Evolutionary conservation across 2,329 filamentous ascomycete genomes (phyloP).

Genomic region (Chrysoporthe deuterocubensis): DNA sequence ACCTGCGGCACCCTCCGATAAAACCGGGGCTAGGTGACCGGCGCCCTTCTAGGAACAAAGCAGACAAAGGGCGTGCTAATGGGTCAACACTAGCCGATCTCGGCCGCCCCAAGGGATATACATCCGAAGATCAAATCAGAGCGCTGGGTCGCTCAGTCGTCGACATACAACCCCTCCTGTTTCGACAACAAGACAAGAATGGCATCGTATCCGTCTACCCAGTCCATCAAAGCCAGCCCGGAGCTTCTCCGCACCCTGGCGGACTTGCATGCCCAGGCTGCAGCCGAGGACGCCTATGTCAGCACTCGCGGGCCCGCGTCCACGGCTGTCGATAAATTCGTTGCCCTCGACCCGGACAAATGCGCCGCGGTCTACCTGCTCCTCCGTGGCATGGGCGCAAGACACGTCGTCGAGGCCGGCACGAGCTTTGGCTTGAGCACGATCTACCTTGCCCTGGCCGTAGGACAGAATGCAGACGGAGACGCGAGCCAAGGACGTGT

Average conservation of each 20-base stretch:
- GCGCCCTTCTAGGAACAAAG: neutral
- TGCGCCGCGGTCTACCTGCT: slow-evolving; percentile 48
- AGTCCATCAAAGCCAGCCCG: slow-evolving; percentile 10
- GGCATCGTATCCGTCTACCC: neutral
- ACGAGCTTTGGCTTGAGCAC: slow-evolving; percentile 30
- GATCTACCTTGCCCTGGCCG: slow-evolving; percentile 30
- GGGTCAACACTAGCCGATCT: neutral
- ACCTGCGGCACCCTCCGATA: neutral
- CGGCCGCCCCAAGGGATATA: neutral
- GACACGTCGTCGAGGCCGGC: slow-evolving; percentile 28
- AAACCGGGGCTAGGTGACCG: neutral
- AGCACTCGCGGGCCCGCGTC: neutral
- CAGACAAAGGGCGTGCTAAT: neutral
- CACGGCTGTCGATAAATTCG: slow-evolving; percentile 46
- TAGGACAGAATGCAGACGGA: slow-evolving; percentile 19
- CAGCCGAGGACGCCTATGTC: slow-evolving; percentile 6
- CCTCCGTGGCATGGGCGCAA: slow-evolving; percentile 33
- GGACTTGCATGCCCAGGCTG: slow-evolving; percentile 1
- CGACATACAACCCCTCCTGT: neutral
- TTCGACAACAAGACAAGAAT: neutral
- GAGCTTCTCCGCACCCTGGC: slow-evolving; percentile 3
- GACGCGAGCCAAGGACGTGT: slow-evolving; percentile 15
- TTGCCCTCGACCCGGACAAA: slow-evolving; percentile 51
- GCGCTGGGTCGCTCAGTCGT: neutral
- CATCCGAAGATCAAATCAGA: neutral